phyloP scores from a whole-genome alignment of 306 rosid genomes.

The Glycine soja region DNA sequence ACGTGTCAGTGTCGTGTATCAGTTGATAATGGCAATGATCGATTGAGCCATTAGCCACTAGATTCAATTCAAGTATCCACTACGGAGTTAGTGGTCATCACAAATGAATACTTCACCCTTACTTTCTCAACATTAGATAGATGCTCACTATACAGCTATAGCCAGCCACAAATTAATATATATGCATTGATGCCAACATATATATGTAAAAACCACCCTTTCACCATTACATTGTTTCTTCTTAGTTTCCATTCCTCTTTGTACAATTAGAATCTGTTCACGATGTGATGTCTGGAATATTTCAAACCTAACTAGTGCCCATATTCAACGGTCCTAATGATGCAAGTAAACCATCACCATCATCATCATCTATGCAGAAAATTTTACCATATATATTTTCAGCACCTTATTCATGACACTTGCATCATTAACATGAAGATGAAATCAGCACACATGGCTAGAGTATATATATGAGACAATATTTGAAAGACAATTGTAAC shows the following conservation, averaged over 20 bases:
- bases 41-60: neutral
- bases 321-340: slow-evolving; percentile 44
- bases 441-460: neutral
- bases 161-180: slow-evolving; percentile 42
- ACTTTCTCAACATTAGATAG: neutral
- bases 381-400: neutral
- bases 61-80: slow-evolving; percentile 31
- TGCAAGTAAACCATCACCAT: neutral
- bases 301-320: slow-evolving; percentile 26
- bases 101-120: neutral
- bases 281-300: slow-evolving; percentile 47
- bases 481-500: no score
- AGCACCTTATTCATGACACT: slow-evolving; percentile 7
- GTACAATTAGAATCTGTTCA: slow-evolving; percentile 42
- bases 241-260: no score
- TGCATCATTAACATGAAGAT: neutral
- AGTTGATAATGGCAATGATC: no score
- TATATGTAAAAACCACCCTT: no score
- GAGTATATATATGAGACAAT: no score
- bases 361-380: neutral
- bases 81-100: slow-evolving; percentile 8
- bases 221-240: no score
- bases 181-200: slow-evolving; percentile 31
- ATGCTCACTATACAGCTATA: slow-evolving; percentile 31
- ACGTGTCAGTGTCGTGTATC: slow-evolving; percentile 31